phyloP scores from a whole-genome alignment of 106 monocot species.

The Posidonia australis region DNA sequence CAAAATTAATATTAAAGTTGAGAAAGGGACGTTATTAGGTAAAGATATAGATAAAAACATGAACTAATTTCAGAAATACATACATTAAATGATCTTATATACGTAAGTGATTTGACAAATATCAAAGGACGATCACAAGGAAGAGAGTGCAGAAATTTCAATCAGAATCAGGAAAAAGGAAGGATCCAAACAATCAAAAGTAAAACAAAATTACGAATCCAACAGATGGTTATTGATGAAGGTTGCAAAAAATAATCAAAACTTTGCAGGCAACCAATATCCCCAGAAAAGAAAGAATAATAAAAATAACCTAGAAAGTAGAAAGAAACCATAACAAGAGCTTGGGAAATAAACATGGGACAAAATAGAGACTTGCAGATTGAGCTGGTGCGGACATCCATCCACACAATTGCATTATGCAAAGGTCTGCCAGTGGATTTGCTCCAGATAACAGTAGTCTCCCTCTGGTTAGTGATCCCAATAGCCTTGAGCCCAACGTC shows the following conservation, averaged over 20 bases:
- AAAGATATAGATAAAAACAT: too few relatives aligned
- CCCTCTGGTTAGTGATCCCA: conserved; percentile 83
- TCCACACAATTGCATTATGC: conserved; percentile 88
- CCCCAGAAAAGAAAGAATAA: neutral
- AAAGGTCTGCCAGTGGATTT: conserved; percentile 66
- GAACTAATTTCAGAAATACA: too few relatives aligned
- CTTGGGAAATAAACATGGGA: neutral
- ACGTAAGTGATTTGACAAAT: too few relatives aligned
- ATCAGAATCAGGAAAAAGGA: too few relatives aligned
- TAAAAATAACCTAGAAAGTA: neutral
- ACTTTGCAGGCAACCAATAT: too few relatives aligned
- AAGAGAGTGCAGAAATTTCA: too few relatives aligned
- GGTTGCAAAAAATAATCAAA: neutral
- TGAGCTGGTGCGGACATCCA: conserved; percentile 67
- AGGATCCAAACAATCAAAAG: too few relatives aligned
- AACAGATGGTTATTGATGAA: neutral
- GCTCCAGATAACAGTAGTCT: conserved; percentile 78
- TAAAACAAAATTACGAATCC: too few relatives aligned
- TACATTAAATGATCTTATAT: too few relatives aligned
- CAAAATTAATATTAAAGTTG: too few relatives aligned
- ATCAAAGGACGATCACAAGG: too few relatives aligned
- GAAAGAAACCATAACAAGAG: neutral
- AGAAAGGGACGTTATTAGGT: too few relatives aligned
- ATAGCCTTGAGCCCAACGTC: conserved; percentile 54
- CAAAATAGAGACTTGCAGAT: conserved; percentile 46